Evolutionary conservation across 1,284 basidiomycete genomes (phyloP).

Genomic region (Microbotryum silenes-acaulis): DNA sequence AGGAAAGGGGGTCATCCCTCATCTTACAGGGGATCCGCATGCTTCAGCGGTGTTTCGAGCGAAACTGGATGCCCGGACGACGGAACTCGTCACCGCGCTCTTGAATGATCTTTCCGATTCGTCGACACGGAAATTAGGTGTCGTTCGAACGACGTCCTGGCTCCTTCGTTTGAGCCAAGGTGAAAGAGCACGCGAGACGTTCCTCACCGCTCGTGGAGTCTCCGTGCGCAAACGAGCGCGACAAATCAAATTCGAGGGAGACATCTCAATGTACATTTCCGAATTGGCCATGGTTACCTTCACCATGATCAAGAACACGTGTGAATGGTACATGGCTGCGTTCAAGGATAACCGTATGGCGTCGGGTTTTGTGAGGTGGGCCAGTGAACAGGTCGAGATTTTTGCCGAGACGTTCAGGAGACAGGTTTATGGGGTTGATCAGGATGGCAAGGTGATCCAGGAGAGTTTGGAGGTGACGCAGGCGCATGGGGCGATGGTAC

Average conservation of each 20-base stretch:
- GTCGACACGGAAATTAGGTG: conserved; percentile 67
- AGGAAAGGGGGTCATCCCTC: conserved; percentile 32
- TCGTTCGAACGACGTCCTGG: conserved; percentile 62
- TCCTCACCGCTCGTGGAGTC: conserved; percentile 68
- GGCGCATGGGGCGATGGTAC: conserved; percentile 68
- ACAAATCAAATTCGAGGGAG: conserved; percentile 83
- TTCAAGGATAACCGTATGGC: conserved; percentile 93
- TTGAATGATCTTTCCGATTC: conserved; percentile 65
- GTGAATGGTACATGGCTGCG: conserved; percentile 93
- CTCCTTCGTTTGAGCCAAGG: conserved; percentile 68
- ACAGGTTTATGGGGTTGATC: conserved; percentile 78
- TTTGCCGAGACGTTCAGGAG: conserved; percentile 80
- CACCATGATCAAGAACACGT: conserved; percentile 85
- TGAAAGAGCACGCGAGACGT: conserved; percentile 70
- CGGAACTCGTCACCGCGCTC: conserved; percentile 63
- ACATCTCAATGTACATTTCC: conserved; percentile 66
- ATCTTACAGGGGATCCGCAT: conserved; percentile 40
- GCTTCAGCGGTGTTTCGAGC: conserved; percentile 40
- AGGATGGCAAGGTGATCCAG: conserved; percentile 58
- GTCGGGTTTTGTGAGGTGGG: conserved; percentile 94
- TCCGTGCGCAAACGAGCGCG: conserved; percentile 69
- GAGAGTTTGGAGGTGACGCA: conserved; percentile 69
- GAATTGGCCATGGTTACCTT: conserved; percentile 77
- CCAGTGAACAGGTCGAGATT: conserved; percentile 71
- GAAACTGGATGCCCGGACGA: conserved; percentile 61